Base-by-base conservation (phyloP, 306 rosid genomes). In the Oemleria cerasiformis region DNA sequence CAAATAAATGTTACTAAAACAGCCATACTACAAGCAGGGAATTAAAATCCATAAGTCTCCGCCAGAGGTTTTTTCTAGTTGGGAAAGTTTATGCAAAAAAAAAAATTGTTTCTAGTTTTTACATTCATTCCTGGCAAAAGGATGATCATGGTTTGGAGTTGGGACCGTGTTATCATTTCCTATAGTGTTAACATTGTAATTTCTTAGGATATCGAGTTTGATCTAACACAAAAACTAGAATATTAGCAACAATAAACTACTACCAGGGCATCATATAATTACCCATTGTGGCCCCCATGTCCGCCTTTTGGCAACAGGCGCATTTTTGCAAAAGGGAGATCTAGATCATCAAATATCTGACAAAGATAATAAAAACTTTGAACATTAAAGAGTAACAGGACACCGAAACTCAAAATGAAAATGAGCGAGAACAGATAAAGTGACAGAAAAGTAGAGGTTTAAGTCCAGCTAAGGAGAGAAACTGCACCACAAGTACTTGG, bases 221-320 rank as follows among this genome's bases (percentile, higher is more conserved):
- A 54, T 36, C 3, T 11, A 63, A 61, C 48, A 65, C 38, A 68
- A 49, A 66, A 16, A 58, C 16, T 16, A 69, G 49, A 25, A 49
- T 30, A 55, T 13, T 25, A 72, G 59, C 75, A 81, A 75, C 72
- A 66, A 39, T 0, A n/a, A 3, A 4, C 12, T 8, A 19, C 48
- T 55, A 21, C 1, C 8, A 10, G 4, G 17, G 21, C 13, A 17
- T 1, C n/a, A 23, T 61, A 9, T 57, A 76, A 50, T 81, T 86
- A 91, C 97, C 99, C 97, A 63, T 94, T 91, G 47, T 91, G 99
- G 65, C 99, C 99, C 86, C 99, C 97, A 65, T 91, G 99, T 48
- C 98, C 97, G 38, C 98, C 98, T 83, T 94, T 94, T 38, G 99
- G 99, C 85, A 89, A 82, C 67, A 94, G 72, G 84, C 89, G 86